Evolutionary conservation across 2,329 filamentous ascomycete species (phyloP).

Genomic region (Apiospora saccharicola): DNA sequence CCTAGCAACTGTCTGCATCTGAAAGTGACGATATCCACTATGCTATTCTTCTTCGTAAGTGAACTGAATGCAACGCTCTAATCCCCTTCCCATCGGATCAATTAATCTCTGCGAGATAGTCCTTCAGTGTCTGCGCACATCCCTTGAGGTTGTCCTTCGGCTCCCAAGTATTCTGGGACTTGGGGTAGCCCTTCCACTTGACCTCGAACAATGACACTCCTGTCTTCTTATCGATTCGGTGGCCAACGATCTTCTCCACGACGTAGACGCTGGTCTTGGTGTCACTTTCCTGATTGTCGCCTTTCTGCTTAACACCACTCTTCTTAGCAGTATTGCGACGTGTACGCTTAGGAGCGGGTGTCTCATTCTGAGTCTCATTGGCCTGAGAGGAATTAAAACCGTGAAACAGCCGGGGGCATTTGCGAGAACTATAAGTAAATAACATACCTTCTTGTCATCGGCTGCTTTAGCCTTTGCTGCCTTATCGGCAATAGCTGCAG

Average conservation of each 20-base stretch:
- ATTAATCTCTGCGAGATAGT: neutral
- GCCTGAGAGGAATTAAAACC: neutral
- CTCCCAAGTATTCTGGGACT: slow-evolving; percentile 61
- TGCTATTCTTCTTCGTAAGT: neutral
- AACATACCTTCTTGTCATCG: slow-evolving; percentile 3
- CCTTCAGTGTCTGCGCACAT: slow-evolving; percentile 38
- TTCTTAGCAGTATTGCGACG: neutral
- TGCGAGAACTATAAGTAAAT: neutral
- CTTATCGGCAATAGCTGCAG: slow-evolving; percentile 8
- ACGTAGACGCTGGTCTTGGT: slow-evolving; percentile 46
- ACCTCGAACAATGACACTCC: slow-evolving; percentile 50
- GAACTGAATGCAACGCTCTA: neutral
- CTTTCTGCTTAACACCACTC: slow-evolving; percentile 7
- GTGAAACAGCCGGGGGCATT: neutral
- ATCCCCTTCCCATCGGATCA: neutral
- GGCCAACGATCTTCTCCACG: slow-evolving; percentile 56
- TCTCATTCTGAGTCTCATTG: slow-evolving; percentile 3
- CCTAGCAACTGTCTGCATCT: neutral
- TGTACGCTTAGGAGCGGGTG: neutral
- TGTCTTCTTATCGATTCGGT: slow-evolving; percentile 48
- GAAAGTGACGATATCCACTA: neutral
- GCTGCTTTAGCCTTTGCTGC: neutral
- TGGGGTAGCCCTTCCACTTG: slow-evolving; percentile 60
- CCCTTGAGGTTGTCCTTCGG: slow-evolving; percentile 52
- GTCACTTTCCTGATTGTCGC: neutral